Conservation (phyloP, 129 eudicot genomes). For the Kitagawia praeruptora region DNA sequence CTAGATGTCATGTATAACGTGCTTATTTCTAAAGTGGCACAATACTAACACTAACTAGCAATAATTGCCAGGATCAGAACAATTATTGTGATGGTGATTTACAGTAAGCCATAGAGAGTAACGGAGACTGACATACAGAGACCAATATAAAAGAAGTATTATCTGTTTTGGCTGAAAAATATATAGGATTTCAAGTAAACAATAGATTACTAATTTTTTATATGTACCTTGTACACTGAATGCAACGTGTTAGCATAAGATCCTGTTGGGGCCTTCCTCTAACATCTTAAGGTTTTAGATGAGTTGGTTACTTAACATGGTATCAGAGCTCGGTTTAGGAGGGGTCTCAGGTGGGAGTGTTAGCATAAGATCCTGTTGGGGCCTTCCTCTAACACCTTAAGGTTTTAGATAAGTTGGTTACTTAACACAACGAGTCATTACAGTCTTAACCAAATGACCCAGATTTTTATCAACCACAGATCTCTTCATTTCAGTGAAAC, state of each 20-base stretch:
- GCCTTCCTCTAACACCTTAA: no score
- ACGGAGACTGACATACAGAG: not conserved
- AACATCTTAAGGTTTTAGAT: no score
- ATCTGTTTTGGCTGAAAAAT: not conserved
- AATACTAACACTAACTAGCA: not conserved
- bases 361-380: no score
- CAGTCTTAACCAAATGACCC: constrained; percentile 95
- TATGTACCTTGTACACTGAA: constrained; percentile 82
- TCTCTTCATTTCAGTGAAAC: constrained; percentile 93
- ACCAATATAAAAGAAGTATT: not conserved
- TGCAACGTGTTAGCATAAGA: no score
- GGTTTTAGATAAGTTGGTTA: no score
- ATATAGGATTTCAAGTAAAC: not conserved
- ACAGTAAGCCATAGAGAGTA: not conserved
- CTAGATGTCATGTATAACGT: not conserved
- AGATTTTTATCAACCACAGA: constrained; percentile 97
- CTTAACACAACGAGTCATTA: constrained; percentile 97
- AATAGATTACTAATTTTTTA: not conserved
- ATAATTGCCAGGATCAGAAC: not conserved
- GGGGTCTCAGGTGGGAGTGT: no score
- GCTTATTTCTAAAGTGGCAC: not conserved
- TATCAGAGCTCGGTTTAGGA: no score
- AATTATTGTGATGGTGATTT: not conserved
- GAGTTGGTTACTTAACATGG: no score
- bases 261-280: no score